phyloP scores from a whole-genome alignment of 768 basidiomycete species.

The Suillus sp. region DNA sequence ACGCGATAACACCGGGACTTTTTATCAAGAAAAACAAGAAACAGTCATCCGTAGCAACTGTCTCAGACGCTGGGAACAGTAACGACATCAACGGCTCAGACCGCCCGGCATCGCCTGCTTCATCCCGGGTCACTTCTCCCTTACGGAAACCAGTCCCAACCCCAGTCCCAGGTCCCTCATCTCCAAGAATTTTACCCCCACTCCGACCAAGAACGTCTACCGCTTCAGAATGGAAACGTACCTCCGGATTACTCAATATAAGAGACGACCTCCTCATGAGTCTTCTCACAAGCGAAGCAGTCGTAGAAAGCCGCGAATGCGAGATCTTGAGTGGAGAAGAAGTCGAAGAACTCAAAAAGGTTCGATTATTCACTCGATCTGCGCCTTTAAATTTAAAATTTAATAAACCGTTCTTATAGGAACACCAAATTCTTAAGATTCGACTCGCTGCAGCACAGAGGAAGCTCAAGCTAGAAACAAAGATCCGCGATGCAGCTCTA shows the following conservation, averaged over 20 bases:
- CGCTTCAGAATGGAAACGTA: constrained; percentile 43
- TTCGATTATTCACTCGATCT: constrained; percentile 37
- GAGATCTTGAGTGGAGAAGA: constrained; percentile 76
- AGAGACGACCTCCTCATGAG: constrained; percentile 88
- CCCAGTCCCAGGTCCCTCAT: constrained; percentile 45
- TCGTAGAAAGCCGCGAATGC: constrained; percentile 85
- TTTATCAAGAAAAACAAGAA: constrained; percentile 57
- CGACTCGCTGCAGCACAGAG: constrained; percentile 66
- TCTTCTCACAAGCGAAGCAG: constrained; percentile 89
- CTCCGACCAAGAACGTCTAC: constrained; percentile 40
- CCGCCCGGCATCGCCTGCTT: constrained; percentile 28
- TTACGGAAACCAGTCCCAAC: constrained; percentile 14
- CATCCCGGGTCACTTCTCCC: constrained; percentile 26
- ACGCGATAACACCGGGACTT: constrained; percentile 35
- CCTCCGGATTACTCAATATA: constrained; percentile 51
- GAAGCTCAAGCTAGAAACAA: constrained; percentile 80
- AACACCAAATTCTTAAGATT: constrained; percentile 69
- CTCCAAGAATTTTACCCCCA: constrained; percentile 36
- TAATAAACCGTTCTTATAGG: constrained; percentile 45
- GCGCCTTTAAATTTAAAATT: constrained; percentile 19
- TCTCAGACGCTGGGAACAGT: constrained; percentile 12
- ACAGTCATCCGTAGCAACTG: constrained; percentile 26
- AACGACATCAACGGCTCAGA: constrained; percentile 31
- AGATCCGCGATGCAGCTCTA: constrained; percentile 84
- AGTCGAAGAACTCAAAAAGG: constrained; percentile 72